Percentiles rank a stretch among this genome's conserved stretches.
Evolutionary conservation across 257 asterid genomes (phyloP).

Genomic region (Anisodus acutangulus): DNA sequence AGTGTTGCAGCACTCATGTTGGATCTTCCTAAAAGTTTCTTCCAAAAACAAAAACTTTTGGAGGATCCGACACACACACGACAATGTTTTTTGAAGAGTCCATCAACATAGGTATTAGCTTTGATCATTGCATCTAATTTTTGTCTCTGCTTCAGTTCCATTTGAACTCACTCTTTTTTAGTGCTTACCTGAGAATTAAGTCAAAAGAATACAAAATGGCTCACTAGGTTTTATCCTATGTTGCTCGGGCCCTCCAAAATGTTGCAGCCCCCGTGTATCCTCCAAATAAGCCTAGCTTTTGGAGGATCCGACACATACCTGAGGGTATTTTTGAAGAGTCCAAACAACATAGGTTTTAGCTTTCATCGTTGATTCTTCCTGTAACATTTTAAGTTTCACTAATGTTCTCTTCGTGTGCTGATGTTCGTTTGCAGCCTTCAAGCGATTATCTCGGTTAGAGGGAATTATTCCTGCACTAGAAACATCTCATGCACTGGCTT

Average conservation of each 20-base stretch:
- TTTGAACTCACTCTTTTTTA: background rate
- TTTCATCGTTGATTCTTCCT: background rate
- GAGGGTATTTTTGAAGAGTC: background rate
- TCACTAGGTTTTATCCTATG: background rate
- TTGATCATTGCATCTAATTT: background rate
- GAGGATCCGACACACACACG: background rate
- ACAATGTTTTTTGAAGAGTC: background rate
- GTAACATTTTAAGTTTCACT: background rate
- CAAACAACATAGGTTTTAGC: background rate
- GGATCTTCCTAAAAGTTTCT: background rate
- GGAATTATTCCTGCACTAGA: constrained; percentile 96
- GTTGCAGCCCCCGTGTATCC: background rate
- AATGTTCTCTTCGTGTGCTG: background rate
- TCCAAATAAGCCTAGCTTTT: background rate
- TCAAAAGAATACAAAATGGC: background rate
- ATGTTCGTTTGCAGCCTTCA: constrained; percentile 63
- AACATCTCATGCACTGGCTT: constrained; percentile 93
- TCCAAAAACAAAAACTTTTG: background rate
- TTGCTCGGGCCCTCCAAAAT: background rate
- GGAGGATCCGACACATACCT: background rate
- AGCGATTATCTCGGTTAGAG: constrained; percentile 84
- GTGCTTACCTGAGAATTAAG: background rate
- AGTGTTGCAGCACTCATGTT: background rate
- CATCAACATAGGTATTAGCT: background rate
- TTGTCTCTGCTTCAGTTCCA: background rate